Percentiles rank a stretch among this genome's conserved stretches.
These are phyloP conservation scores for Seminavis robusta DNA, from an alignment of 108 stramenopile species.

Conservation along the genomic window DNA sequence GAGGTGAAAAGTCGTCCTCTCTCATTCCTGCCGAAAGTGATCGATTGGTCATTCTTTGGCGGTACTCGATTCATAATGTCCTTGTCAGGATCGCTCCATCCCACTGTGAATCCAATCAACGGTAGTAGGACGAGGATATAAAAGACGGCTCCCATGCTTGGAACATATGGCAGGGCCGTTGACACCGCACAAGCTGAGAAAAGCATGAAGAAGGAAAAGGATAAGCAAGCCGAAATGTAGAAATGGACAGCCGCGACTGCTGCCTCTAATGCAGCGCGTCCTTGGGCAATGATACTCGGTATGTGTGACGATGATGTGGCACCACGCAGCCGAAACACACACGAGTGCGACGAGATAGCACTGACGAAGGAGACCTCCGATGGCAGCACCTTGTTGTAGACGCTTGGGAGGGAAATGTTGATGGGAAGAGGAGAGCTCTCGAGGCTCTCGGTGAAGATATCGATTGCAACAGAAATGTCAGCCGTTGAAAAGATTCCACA, in stretches of 20 bases:
- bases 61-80: constrained; percentile 75
- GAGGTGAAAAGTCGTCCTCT: constrained; percentile 34
- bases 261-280: constrained; percentile 70
- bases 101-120: constrained; percentile 61
- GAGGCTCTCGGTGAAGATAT: constrained; percentile 52
- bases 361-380: constrained; percentile 67
- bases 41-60: constrained; percentile 70
- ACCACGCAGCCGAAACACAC: constrained; percentile 66
- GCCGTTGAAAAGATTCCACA: constrained; percentile 67
- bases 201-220: constrained; percentile 54
- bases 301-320: constrained; percentile 53
- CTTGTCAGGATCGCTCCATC: constrained; percentile 46
- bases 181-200: constrained; percentile 60
- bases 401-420: not conserved
- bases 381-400: constrained; percentile 35
- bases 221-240: constrained; percentile 47
- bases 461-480: constrained; percentile 79
- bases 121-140: constrained; percentile 65
- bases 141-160: constrained; percentile 57
- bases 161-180: constrained; percentile 52
- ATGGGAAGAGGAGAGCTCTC: constrained; percentile 1
- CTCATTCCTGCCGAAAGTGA: constrained; percentile 61
- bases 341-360: constrained; percentile 67
- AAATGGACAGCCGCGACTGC: constrained; percentile 52
- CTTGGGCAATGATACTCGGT: constrained; percentile 65